Evolutionary conservation across 2,329 filamentous ascomycete species (phyloP), one percentile per base, ranked within the genome.

Genomic region (Fusarium sp.): DNA sequence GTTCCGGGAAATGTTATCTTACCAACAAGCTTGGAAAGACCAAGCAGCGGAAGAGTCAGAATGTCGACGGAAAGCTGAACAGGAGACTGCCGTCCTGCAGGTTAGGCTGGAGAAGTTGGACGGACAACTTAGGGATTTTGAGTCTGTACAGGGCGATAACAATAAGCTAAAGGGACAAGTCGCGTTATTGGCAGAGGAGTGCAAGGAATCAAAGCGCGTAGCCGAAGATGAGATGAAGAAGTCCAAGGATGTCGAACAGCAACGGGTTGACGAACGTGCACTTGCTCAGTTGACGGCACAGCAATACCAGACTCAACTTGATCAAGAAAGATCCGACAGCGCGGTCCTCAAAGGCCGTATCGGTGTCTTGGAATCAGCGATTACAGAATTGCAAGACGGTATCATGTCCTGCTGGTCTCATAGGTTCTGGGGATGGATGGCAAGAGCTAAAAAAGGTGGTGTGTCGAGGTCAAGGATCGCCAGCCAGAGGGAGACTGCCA

Each of bases 391-490:
- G 2, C 26, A 62, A 22, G 32, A 26, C 6, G 55, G 39, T 9
- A 39, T 63, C 6, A 10, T 24, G 2, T 28, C 20, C 5, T 63
- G 60, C 19, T 56, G 56, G 49, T 19, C 46, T 11, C 56, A 62
- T 20, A 32, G 32, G 1, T 35, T 63, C 4, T 17, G 49, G 44
- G n/a, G 14, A 1, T 56, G 56, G 60, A 30, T 46, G 4, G 11
- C 37, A 2, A n/a, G 15, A 3, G 6, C 32, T 19, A 15, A 33
- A 7, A n/a, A 14, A 2, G 33, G 7, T 4, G 7, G 9, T 3
- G 28, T 1, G 13, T 22, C 37, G 17, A 11, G 24, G 19, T 24
- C n/a, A 8, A 24, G 24, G 35, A 13, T 13, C 14, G 24, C 20
- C 9, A 32, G 13, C 3, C 24, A 20, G 24, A 28, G 5, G 11